Percentiles rank a stretch among this genome's conserved stretches.
Conservation (phyloP, 345 rosid genomes). For the Aquilaria yunnanensis region DNA sequence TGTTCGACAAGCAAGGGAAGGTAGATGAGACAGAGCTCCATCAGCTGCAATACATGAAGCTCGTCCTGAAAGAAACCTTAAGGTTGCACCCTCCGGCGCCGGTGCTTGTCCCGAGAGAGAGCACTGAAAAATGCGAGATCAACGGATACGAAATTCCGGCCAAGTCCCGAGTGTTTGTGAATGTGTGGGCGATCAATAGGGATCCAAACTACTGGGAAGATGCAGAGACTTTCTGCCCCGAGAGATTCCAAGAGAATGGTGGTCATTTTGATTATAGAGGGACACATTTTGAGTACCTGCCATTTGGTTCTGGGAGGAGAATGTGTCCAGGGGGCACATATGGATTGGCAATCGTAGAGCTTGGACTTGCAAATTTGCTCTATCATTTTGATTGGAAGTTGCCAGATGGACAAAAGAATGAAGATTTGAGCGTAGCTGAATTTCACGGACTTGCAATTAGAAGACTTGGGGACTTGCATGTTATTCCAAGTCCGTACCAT, state of each 20-base stretch:
- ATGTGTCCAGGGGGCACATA: constrained; percentile 30
- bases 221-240: constrained; percentile 18
- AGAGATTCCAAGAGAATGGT: constrained; percentile 20
- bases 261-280: constrained; percentile 15
- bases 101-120: constrained; percentile 8
- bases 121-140: constrained; percentile 15
- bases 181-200: constrained; percentile 27
- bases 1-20: constrained; percentile 20
- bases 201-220: constrained; percentile 18
- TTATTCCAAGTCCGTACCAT: no score
- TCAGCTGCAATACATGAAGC: constrained; percentile 20
- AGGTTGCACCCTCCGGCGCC: constrained; percentile 21
- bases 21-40: constrained; percentile 20
- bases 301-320: constrained; percentile 33
- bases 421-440: constrained; percentile 23
- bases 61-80: constrained; percentile 24
- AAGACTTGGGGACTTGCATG: no score
- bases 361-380: constrained; percentile 23
- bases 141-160: constrained; percentile 15
- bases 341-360: constrained; percentile 17
- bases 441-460: constrained; percentile 20
- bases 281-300: constrained; percentile 22
- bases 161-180: constrained; percentile 18
- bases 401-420: constrained; percentile 6
- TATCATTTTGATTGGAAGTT: constrained; percentile 28